phyloP scores from a whole-genome alignment of 169 alveolate species.

The Eimeria tenella region DNA sequence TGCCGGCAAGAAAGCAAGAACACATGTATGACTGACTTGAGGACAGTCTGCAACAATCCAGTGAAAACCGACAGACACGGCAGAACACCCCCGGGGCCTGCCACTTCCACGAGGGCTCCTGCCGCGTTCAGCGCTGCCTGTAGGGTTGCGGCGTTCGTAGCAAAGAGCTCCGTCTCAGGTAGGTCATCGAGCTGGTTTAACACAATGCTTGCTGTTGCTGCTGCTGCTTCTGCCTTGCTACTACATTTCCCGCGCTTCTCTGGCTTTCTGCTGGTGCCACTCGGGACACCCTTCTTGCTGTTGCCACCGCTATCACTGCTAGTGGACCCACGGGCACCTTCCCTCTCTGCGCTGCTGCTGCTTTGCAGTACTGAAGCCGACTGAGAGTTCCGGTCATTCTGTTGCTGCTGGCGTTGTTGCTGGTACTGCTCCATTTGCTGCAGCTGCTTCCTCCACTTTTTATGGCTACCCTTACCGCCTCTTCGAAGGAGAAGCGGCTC shows the following conservation, averaged over 20 bases:
- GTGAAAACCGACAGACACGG: background rate
- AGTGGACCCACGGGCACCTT: background rate
- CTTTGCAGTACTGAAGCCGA: background rate
- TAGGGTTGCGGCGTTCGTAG: conserved; percentile 35
- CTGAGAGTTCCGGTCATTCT: background rate
- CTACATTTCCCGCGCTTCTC: background rate
- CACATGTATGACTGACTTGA: background rate
- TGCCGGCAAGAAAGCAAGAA: background rate
- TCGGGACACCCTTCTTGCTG: background rate
- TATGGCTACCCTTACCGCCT: background rate
- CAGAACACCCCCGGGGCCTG: background rate
- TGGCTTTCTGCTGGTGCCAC: conserved; percentile 10
- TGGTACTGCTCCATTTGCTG: background rate
- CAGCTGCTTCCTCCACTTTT: conserved; percentile 1
- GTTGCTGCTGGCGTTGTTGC: conserved; percentile 59
- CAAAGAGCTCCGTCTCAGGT: conserved; percentile 12
- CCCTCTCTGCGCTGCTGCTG: conserved; percentile 33
- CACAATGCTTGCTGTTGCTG: background rate
- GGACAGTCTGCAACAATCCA: background rate
- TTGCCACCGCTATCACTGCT: background rate
- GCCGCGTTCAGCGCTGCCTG: conserved; percentile 34
- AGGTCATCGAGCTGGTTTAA: conserved; percentile 26
- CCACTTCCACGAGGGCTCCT: conserved; percentile 12
- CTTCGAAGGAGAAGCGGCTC: background rate
- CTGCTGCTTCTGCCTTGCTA: background rate